Percentiles rank a stretch among this genome's conserved stretches.
These are phyloP conservation scores for Paecilomyces dactylethromorphus DNA, from an alignment of 2,329 filamentous ascomycete genomes.

Conservation along the genomic window DNA sequence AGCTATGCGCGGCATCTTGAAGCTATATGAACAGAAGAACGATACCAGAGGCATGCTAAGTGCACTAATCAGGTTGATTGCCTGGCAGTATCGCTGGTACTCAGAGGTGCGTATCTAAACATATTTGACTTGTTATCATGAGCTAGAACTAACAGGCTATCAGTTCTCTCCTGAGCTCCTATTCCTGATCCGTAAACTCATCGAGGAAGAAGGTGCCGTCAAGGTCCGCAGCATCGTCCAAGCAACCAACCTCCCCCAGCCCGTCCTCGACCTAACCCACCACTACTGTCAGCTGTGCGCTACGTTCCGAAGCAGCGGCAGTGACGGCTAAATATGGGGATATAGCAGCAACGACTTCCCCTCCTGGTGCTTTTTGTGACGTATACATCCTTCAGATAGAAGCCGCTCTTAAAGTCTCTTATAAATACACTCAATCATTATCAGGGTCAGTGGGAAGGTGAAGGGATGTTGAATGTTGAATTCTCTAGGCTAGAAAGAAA, in stretches of 20 bases:
- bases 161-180: slow-evolving; percentile 88
- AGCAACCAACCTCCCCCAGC: slow-evolving; percentile 86
- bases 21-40: slow-evolving; percentile 68
- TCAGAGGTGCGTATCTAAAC: slow-evolving; percentile 60
- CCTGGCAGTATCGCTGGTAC: slow-evolving; percentile 99
- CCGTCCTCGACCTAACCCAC: slow-evolving; percentile 88
- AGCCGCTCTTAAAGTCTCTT: background rate
- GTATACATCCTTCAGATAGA: background rate
- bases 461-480: background rate
- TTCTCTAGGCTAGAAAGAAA: background rate
- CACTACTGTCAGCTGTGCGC: slow-evolving; percentile 93
- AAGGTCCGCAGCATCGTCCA: slow-evolving; percentile 97
- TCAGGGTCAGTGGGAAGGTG: background rate
- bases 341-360: background rate
- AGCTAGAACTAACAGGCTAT: slow-evolving; percentile 11
- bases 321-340: slow-evolving; percentile 57
- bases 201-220: slow-evolving; percentile 94
- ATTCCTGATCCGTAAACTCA: slow-evolving; percentile 80
- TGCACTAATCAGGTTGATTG: slow-evolving; percentile 83
- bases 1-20: slow-evolving; percentile 77
- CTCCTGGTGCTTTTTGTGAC: background rate
- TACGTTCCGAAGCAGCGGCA: slow-evolving; percentile 89
- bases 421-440: background rate
- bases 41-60: slow-evolving; percentile 76
- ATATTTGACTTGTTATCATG: background rate